A percentile compares a stretch with the other conserved stretches of the same genome.
Conservation (phyloP, 306 rosid genomes). For the Corylus avellana region DNA sequence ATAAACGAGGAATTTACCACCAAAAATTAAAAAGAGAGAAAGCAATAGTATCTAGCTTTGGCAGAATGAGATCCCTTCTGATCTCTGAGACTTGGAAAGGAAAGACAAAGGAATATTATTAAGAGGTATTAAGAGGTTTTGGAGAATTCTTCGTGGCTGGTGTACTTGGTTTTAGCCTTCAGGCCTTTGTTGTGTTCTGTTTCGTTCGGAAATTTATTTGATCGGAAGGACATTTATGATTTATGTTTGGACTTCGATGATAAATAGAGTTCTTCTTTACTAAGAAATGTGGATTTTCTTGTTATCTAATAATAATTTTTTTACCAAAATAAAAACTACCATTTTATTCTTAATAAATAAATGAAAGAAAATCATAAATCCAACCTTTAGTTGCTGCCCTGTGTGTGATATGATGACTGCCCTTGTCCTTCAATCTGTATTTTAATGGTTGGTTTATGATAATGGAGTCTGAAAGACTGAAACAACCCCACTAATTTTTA, state of each 20-base stretch:
- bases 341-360: no score
- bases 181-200: neutral
- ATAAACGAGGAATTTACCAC: constrained; percentile 23
- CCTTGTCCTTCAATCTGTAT: no score
- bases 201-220: neutral
- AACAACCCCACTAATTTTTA: no score
- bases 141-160: neutral
- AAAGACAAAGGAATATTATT: neutral
- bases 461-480: no score
- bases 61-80: neutral
- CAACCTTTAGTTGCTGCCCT: no score
- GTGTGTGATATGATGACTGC: no score
- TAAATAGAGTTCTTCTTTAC: neutral
- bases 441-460: no score
- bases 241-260: neutral
- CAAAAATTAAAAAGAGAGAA: neutral
- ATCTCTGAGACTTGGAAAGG: neutral
- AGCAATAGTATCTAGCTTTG: constrained; percentile 3
- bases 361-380: no score
- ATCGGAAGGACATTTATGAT: neutral
- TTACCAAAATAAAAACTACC: neutral
- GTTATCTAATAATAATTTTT: neutral
- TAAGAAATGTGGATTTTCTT: neutral
- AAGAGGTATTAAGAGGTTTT: neutral
- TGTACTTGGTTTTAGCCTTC: neutral